These are phyloP conservation scores for Bothriochloa decipiens DNA, from an alignment of 176 grass and related monocot species.

Conservation along the genomic window DNA sequence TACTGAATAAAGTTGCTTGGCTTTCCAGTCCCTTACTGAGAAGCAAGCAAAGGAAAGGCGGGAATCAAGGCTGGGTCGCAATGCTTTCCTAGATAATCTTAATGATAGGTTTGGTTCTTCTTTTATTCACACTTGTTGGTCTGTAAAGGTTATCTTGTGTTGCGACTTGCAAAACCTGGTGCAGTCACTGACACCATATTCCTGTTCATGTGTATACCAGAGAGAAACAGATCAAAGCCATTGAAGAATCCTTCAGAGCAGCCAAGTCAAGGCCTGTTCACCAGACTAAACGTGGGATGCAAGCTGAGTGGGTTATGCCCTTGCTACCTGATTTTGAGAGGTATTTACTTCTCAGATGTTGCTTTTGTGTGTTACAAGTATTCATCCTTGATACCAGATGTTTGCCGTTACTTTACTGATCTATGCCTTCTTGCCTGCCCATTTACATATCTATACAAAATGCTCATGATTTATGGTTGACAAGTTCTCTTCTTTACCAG, in stretches of 20 bases:
- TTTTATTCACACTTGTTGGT: constrained; percentile 33
- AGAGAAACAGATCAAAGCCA: constrained; percentile 91
- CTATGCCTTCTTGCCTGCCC: constrained; percentile 30
- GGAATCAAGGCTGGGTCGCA: constrained; percentile 76
- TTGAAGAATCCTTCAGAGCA: constrained; percentile 91
- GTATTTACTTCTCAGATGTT: constrained; percentile 48
- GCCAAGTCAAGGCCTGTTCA: constrained; percentile 85
- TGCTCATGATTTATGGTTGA: constrained; percentile 18
- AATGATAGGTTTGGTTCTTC: constrained; percentile 65
- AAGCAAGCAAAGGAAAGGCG: constrained; percentile 98
- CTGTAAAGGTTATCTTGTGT: constrained; percentile 27
- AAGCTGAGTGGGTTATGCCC: constrained; percentile 76
- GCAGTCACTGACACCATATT: constrained; percentile 36
- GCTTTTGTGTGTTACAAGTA: not conserved
- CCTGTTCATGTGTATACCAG: constrained; percentile 52
- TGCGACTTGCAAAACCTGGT: constrained; percentile 29
- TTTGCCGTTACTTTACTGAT: not conserved
- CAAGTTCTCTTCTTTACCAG: not conserved
- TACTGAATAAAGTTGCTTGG: constrained; percentile 28
- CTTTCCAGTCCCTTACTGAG: constrained; percentile 84
- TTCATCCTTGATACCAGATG: not conserved
- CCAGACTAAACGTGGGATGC: constrained; percentile 84
- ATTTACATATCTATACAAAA: constrained; percentile 12
- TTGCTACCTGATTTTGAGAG: constrained; percentile 89
- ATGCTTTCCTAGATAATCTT: constrained; percentile 83